These are phyloP conservation scores for Sclerotinia nivalis DNA, from an alignment of 2,329 filamentous ascomycete species.

Conservation along the genomic window DNA sequence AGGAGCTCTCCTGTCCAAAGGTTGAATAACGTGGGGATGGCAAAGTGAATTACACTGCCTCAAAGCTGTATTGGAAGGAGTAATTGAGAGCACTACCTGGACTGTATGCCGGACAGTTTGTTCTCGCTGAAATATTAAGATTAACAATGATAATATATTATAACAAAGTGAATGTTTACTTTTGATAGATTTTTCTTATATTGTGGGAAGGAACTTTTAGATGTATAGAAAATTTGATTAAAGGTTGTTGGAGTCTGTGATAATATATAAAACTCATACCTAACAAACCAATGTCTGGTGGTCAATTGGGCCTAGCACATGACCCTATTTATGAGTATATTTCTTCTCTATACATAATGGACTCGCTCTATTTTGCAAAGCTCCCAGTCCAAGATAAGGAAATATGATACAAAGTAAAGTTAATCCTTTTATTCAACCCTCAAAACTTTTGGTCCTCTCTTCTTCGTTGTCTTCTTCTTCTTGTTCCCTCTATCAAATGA, in stretches of 20 bases:
- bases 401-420: conserved; percentile 39
- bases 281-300: neutral
- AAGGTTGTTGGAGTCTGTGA: neutral
- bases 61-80: neutral
- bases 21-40: neutral
- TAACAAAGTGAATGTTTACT: neutral
- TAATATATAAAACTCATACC: neutral
- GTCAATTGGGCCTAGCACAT: neutral
- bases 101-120: neutral
- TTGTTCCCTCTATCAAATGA: conserved; percentile 79
- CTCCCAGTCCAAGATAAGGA: conserved; percentile 28
- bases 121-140: neutral
- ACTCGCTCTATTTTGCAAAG: conserved; percentile 30
- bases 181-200: neutral
- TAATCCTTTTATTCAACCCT: conserved; percentile 62
- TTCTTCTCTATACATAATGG: conserved; percentile 34
- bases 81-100: too few relatives aligned
- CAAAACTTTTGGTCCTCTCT: conserved; percentile 69
- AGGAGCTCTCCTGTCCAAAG: neutral
- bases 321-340: conserved; percentile 37
- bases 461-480: conserved; percentile 76
- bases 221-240: neutral
- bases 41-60: neutral
- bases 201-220: neutral
- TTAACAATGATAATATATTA: neutral